phyloP scores from a whole-genome alignment of 2,329 filamentous ascomycete species.

The Colletotrichum caudatum region DNA sequence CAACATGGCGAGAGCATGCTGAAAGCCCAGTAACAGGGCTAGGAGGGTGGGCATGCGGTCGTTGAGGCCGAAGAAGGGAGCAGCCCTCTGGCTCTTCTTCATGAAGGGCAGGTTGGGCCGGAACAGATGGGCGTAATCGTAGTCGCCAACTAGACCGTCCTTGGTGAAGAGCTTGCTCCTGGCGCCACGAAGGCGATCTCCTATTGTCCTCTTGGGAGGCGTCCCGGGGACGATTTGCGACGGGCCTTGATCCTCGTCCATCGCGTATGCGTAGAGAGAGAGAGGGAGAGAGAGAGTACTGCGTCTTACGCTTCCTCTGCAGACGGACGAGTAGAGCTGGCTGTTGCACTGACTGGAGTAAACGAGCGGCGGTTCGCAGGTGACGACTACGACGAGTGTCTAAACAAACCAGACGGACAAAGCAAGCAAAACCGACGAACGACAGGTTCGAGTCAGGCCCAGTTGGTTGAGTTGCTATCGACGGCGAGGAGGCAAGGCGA shows the following conservation, averaged over 20 bases:
- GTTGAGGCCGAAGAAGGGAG: constrained; percentile 87
- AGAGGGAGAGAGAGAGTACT: too few relatives aligned
- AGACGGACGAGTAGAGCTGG: neutral
- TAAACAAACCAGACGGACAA: neutral
- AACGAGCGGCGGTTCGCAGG: neutral
- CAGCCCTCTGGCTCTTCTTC: constrained; percentile 67
- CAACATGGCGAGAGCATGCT: constrained; percentile 83
- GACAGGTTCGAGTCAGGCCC: neutral
- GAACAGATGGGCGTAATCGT: constrained; percentile 93
- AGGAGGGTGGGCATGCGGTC: constrained; percentile 82
- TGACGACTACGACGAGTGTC: neutral
- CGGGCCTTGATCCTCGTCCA: constrained; percentile 69
- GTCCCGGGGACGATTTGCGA: constrained; percentile 60
- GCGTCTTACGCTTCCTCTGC: neutral
- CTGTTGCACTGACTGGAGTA: neutral
- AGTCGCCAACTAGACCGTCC: constrained; percentile 83
- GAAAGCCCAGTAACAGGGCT: constrained; percentile 80
- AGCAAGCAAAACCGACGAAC: neutral
- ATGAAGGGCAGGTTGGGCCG: constrained; percentile 86
- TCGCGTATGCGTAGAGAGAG: constrained; percentile 44
- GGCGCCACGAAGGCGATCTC: constrained; percentile 47
- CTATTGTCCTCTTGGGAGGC: constrained; percentile 50
- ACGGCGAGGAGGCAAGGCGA: constrained; percentile 5
- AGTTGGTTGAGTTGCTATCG: neutral
- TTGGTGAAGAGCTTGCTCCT: constrained; percentile 65